phyloP scores from a whole-genome alignment of 2,329 filamentous ascomycete genomes.

The Trichophyton schoenleinii region DNA sequence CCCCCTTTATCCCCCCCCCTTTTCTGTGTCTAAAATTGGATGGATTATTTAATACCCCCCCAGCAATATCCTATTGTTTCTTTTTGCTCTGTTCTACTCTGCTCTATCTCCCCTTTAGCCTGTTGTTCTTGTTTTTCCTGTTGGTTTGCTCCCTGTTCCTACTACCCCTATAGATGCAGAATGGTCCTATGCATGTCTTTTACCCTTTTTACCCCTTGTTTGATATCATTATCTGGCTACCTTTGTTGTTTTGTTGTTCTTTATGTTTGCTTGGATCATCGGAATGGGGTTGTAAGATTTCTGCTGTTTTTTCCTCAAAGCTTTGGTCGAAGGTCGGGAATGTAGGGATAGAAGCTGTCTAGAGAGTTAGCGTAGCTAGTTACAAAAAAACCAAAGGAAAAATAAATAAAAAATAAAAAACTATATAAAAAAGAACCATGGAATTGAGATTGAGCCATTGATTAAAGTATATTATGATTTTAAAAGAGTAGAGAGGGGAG shows the following conservation, averaged over 20 bases:
- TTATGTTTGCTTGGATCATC: not conserved
- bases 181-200: not conserved
- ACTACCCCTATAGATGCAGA: not conserved
- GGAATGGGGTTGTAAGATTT: not conserved
- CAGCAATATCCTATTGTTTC: not conserved
- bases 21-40: slow-evolving; percentile 2
- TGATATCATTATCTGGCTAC: not conserved
- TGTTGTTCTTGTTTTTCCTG: not conserved
- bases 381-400: not conserved
- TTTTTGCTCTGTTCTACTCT: not conserved
- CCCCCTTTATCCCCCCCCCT: not conserved
- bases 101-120: not conserved
- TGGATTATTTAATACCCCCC: slow-evolving; percentile 5
- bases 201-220: not conserved
- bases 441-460: no score
- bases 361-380: not conserved
- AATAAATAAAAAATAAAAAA: not conserved
- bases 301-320: not conserved
- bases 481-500: not conserved
- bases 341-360: not conserved
- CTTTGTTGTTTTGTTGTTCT: not conserved
- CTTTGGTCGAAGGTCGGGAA: not conserved
- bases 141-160: not conserved
- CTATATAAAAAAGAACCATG: not conserved
- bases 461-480: not conserved